A percentile compares a stretch with the other conserved stretches of the same genome.
These are phyloP conservation scores for Phytophthora colocasiae DNA, from an alignment of 352 stramenopile genomes.

Conservation along the genomic window DNA sequence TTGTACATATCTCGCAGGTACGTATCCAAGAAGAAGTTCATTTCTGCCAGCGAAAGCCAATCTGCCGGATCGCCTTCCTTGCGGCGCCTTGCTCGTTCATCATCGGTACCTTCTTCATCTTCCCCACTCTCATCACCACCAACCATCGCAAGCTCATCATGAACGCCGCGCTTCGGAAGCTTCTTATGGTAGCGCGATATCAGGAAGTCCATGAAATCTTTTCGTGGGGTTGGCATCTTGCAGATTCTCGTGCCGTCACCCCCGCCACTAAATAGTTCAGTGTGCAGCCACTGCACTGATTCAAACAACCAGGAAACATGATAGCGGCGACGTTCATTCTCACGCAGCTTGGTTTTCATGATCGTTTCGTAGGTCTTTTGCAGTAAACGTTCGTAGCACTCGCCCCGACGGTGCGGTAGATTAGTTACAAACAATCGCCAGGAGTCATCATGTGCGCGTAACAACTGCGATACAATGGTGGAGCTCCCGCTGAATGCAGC, in stretches of 20 bases:
- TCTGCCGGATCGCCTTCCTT: conserved; percentile 50
- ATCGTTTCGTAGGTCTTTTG: conserved; percentile 47
- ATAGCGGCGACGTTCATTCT: conserved; percentile 72
- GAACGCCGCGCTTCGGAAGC: conserved; percentile 22
- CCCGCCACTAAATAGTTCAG: conserved; percentile 36
- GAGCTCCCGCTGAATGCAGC: conserved; percentile 64
- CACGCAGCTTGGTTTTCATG: conserved; percentile 68
- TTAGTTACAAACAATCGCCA: conserved; percentile 54
- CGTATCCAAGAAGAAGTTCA: conserved; percentile 71
- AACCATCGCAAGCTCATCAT: conserved; percentile 16
- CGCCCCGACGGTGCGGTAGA: conserved; percentile 38
- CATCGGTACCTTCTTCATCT: conserved; percentile 32
- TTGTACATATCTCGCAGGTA: conserved; percentile 72
- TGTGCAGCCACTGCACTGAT: conserved; percentile 50
- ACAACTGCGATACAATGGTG: conserved; percentile 46
- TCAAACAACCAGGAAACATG: conserved; percentile 72
- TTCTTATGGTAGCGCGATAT: conserved; percentile 52
- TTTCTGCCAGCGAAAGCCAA: conserved; percentile 55
- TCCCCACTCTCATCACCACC: conserved; percentile 24
- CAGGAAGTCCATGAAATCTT: conserved; percentile 57
- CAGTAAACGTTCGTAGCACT: conserved; percentile 48
- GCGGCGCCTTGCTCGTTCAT: conserved; percentile 34
- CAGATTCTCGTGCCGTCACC: conserved; percentile 23
- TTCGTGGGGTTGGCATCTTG: conserved; percentile 39
- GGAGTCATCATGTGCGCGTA: conserved; percentile 55